Base-by-base conservation (phyloP, 306 rosid genomes). In the Malus domestica region DNA sequence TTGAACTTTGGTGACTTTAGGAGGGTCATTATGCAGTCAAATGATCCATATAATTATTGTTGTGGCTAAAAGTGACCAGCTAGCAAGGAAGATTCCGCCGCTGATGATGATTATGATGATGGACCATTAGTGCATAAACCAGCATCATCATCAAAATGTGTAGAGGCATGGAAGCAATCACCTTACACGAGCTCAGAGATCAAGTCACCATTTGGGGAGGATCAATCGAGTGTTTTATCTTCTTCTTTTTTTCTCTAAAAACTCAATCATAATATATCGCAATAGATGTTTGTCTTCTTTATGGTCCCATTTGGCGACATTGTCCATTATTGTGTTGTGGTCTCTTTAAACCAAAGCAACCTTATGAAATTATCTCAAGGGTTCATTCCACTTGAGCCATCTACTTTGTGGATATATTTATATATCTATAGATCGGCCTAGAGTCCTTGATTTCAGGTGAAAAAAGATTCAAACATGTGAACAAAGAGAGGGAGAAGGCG, bases 321-420 rank as follows among this genome's bases (percentile, higher is more conserved):
- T 16, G 20, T 51, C 45, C 65, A 73, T 79, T 57, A 79, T 80
- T 80, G 32, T 74, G 72, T 74, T 80, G 32, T 74, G 72, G 10
- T 57, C 64, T 19, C 70, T 62, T 29, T 2, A 46, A 44, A 62
- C 62, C 71, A 80, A 60, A 25, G 45, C 75, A 68, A 62, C 46
- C 60, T 74, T 30, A 23, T 27, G 40, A 38, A 16, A 70, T 15
- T 6, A 2, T 3, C 38, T 70, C 42, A 14, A 12, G 38, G 20
- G 22, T 52, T 55, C 44, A 2, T 22, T 57, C 58, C 58, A 70
- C 58, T 67, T 32, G 66, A 49, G 44, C 25, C 55, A 35, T n/a
- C 25, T 46, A 10, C 71, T 65, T 66, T 68, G 54, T 66, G 25
- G 10, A 25, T 18, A 30, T 61, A 61, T 25, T 23, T 44, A 25